Percentiles rank a stretch among this genome's conserved stretches.
These are phyloP conservation scores for Arabidopsis arenosa DNA, from an alignment of 345 rosid species.

Conservation along the genomic window DNA sequence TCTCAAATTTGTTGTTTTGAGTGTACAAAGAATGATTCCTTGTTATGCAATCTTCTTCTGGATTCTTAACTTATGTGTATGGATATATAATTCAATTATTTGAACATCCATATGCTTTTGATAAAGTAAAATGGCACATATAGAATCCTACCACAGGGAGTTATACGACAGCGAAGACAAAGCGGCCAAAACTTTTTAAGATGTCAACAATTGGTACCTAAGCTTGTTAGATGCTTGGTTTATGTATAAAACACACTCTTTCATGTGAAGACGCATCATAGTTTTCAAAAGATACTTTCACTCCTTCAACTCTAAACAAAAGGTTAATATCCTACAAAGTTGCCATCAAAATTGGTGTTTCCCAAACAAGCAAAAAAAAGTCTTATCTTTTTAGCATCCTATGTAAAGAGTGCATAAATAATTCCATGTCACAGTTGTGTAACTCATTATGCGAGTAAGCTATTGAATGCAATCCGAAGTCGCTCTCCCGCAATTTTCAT, in stretches of 20 bases:
- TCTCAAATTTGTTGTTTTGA: constrained; percentile 5
- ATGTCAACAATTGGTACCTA: background rate
- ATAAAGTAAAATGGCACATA: too few species aligned
- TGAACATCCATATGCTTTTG: background rate
- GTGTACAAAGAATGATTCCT: constrained; percentile 16
- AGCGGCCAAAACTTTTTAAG: too few species aligned
- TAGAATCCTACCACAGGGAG: too few species aligned
- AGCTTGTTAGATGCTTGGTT: background rate
- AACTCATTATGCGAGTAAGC: constrained; percentile 27
- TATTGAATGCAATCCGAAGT: constrained; percentile 47
- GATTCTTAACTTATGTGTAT: background rate
- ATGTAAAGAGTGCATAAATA: background rate
- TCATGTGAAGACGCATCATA: background rate
- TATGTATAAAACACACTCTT: background rate
- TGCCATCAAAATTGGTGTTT: constrained; percentile 27
- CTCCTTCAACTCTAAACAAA: background rate
- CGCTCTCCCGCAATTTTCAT: constrained; percentile 52
- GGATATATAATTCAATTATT: background rate
- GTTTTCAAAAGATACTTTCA: background rate
- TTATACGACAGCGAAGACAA: too few species aligned
- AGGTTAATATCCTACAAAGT: background rate
- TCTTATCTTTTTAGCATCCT: background rate
- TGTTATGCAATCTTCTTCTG: constrained; percentile 23
- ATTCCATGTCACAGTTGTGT: constrained; percentile 4
- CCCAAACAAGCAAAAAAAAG: constrained; percentile 22